Evolutionary conservation across 2,329 filamentous ascomycete genomes (phyloP).

Genomic region (Cadophora sp.): DNA sequence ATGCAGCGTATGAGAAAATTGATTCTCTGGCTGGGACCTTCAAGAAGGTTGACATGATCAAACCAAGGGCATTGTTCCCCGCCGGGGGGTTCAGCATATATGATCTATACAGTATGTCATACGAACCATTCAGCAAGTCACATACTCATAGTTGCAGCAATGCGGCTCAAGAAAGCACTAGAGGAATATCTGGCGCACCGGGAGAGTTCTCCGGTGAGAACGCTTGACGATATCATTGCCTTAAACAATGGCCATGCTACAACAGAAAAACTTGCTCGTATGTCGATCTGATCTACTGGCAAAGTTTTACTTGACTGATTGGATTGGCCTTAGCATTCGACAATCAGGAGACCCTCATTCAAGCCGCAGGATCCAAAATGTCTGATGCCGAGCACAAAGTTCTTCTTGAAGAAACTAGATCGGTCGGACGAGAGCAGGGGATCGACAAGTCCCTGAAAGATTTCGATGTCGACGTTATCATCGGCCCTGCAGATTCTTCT

Average conservation of each 20-base stretch:
- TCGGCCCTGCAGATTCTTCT: not conserved
- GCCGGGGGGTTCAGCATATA: too few species aligned
- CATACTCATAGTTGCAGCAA: too few species aligned
- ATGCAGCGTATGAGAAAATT: too few species aligned
- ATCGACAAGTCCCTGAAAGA: not conserved
- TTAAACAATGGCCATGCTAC: not conserved
- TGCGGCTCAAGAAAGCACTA: not conserved
- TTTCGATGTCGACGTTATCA: not conserved
- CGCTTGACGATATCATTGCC: not conserved
- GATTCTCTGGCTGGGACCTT: too few species aligned
- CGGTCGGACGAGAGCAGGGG: not conserved
- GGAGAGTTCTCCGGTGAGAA: not conserved
- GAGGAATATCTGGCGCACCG: not conserved
- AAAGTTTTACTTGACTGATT: too few species aligned
- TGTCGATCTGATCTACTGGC: too few species aligned
- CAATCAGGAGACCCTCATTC: not conserved
- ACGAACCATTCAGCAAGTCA: too few species aligned
- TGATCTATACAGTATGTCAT: too few species aligned
- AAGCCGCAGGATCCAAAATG: not conserved
- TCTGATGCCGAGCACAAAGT: not conserved
- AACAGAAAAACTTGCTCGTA: too few species aligned
- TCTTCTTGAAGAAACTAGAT: not conserved
- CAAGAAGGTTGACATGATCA: too few species aligned
- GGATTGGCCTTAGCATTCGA: not conserved
- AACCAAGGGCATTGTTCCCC: too few species aligned